A percentile compares a stretch with the other conserved stretches of the same genome.
phyloP scores from a whole-genome alignment of 2,329 filamentous ascomycete species.

The Beauveria medogensis region DNA sequence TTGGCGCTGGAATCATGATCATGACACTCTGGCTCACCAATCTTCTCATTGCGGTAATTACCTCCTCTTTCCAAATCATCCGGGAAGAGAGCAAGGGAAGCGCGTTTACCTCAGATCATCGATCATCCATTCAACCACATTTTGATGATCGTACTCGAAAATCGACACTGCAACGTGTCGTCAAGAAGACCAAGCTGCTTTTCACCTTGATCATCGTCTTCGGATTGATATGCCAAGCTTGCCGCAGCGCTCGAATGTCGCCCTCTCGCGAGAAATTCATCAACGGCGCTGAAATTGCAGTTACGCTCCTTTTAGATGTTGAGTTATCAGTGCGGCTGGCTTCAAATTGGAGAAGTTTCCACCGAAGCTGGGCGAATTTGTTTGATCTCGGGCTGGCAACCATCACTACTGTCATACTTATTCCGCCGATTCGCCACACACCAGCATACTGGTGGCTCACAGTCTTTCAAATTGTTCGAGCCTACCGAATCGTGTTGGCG shows the following conservation, averaged over 20 bases:
- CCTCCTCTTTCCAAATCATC: slow-evolving; percentile 96
- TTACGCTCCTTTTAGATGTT: slow-evolving; percentile 69
- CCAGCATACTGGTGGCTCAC: slow-evolving; percentile 82
- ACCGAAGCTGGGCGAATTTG: slow-evolving; percentile 64
- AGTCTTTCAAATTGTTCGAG: slow-evolving; percentile 84
- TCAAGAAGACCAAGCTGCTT: slow-evolving; percentile 63
- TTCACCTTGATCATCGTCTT: slow-evolving; percentile 78
- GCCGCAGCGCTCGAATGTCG: slow-evolving; percentile 70
- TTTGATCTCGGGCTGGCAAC: slow-evolving; percentile 75
- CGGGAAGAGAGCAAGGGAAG: slow-evolving; percentile 91
- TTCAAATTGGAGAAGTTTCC: slow-evolving; percentile 75
- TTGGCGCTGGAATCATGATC: slow-evolving; percentile 69
- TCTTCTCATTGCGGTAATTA: slow-evolving; percentile 91
- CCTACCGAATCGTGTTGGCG: slow-evolving; percentile 85
- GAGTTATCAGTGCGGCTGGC: slow-evolving; percentile 77
- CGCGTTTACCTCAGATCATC: slow-evolving; percentile 76
- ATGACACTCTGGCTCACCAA: slow-evolving; percentile 96
- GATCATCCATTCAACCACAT: slow-evolving; percentile 28
- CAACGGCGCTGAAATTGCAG: slow-evolving; percentile 59
- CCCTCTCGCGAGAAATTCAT: slow-evolving; percentile 55
- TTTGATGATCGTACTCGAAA: slow-evolving; percentile 31
- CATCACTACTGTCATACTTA: slow-evolving; percentile 74
- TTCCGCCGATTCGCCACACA: slow-evolving; percentile 69
- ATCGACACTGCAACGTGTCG: slow-evolving; percentile 58
- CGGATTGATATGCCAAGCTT: slow-evolving; percentile 70